These are phyloP conservation scores for Lactuca sativa DNA, from an alignment of 129 eudicot genomes.

Conservation along the genomic window DNA sequence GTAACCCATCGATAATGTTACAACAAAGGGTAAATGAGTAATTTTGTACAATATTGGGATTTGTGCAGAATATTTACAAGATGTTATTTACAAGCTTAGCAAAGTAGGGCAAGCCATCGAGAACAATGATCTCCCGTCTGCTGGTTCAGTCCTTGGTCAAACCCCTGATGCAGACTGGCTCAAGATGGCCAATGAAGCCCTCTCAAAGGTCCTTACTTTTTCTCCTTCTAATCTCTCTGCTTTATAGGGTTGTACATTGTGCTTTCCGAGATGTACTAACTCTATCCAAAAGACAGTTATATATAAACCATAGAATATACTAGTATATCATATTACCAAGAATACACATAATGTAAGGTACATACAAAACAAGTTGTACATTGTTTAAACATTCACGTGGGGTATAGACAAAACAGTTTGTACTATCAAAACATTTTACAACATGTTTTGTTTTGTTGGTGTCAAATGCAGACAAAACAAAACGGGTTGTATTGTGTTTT, in stretches of 20 bases:
- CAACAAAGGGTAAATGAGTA: too few relatives aligned
- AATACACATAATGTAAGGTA: too few relatives aligned
- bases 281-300: neutral
- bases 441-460: too few relatives aligned
- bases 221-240: constrained; percentile 1
- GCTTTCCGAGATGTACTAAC: neutral
- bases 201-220: constrained; percentile 58
- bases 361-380: too few relatives aligned
- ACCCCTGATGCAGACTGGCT: constrained; percentile 78
- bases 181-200: constrained; percentile 74
- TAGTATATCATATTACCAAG: too few relatives aligned
- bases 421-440: too few relatives aligned
- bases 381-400: too few relatives aligned
- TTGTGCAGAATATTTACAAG: constrained; percentile 78
- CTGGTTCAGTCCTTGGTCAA: constrained; percentile 79
- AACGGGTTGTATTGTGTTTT: too few relatives aligned
- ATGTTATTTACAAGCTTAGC: constrained; percentile 82
- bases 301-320: neutral
- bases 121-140: constrained; percentile 75
- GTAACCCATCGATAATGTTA: too few relatives aligned
- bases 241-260: constrained; percentile 7
- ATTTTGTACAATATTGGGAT: neutral
- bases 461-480: too few relatives aligned
- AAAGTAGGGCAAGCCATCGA: constrained; percentile 91
- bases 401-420: too few relatives aligned